phyloP scores from a whole-genome alignment of 345 rosid species.

The Physaria fendleri region DNA sequence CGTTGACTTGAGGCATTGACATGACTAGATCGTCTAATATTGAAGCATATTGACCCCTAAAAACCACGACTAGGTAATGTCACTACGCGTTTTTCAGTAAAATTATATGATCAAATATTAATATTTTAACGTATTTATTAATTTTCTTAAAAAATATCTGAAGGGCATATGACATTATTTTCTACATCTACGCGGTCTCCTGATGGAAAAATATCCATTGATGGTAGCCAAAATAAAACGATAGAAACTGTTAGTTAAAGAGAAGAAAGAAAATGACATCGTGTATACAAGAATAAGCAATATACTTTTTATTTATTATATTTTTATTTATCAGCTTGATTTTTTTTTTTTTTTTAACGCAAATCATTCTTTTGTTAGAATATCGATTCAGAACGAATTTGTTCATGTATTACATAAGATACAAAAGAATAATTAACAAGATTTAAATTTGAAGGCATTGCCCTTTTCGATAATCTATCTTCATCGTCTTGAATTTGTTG shows the following conservation, averaged over 20 bases:
- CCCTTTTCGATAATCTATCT: too few relatives aligned
- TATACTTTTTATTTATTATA: too few relatives aligned
- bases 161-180: background rate
- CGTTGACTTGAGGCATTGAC: conserved; percentile 18
- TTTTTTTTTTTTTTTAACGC: too few relatives aligned
- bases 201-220: background rate
- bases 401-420: too few relatives aligned
- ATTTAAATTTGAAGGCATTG: too few relatives aligned
- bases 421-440: too few relatives aligned
- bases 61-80: background rate
- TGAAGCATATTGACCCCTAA: background rate
- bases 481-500: too few relatives aligned
- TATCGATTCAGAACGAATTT: too few relatives aligned
- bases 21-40: conserved; percentile 1
- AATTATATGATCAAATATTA: background rate
- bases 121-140: conserved; percentile 1
- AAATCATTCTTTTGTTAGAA: too few relatives aligned
- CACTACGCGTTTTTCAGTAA: conserved; percentile 12
- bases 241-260: background rate
- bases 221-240: background rate
- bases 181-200: conserved; percentile 16
- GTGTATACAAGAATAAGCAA: too few relatives aligned
- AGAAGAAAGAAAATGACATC: too few relatives aligned
- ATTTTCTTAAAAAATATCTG: background rate
- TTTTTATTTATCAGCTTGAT: too few relatives aligned